Evolutionary conservation across 2,329 filamentous ascomycete genomes (phyloP).

Genomic region (Verticillium zaregamsianum): DNA sequence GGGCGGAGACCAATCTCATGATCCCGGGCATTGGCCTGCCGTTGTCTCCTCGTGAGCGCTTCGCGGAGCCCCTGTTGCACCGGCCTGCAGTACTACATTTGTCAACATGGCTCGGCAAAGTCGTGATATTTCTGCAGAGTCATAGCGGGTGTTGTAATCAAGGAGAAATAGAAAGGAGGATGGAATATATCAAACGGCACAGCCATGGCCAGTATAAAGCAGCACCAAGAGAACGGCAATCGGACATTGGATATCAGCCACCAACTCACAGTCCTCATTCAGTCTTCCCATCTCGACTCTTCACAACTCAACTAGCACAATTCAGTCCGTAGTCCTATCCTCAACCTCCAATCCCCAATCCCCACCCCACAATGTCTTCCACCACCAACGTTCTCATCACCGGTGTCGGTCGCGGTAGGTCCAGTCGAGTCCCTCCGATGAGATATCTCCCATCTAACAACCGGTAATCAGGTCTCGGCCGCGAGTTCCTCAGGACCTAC

Average conservation of each 20-base stretch:
- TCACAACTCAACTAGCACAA: neutral
- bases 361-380: neutral
- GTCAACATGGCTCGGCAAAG: no score
- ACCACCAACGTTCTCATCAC: neutral
- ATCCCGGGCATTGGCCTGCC: neutral
- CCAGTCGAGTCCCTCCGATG: neutral
- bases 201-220: no score
- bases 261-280: no score
- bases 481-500: slow-evolving; percentile 26
- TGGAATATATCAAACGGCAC: no score
- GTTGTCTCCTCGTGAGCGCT: neutral
- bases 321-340: neutral
- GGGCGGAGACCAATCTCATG: no score
- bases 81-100: no score
- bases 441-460: slow-evolving; percentile 20
- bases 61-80: no score
- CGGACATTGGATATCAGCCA: no score
- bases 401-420: neutral
- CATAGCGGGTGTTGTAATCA: no score
- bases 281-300: neutral
- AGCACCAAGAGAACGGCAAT: no score
- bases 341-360: neutral
- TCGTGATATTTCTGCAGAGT: no score
- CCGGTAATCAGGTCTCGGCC: slow-evolving; percentile 23
- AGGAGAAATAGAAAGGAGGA: no score